Base-by-base conservation (phyloP, 192 early-diverging fungal genomes). In the Entomortierella beljakovae region DNA sequence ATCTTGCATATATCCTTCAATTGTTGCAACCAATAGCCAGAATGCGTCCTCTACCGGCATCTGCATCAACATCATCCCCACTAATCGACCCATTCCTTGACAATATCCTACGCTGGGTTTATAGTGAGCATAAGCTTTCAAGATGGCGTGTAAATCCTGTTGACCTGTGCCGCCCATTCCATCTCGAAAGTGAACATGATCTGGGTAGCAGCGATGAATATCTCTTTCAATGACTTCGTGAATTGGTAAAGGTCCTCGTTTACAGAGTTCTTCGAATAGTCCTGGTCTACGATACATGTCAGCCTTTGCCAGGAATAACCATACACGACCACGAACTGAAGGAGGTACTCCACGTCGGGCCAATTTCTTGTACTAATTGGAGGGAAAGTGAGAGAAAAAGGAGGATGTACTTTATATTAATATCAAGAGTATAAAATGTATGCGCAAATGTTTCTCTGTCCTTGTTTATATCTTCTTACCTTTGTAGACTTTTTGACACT, bases 51-150 rank as follows among this genome's bases (percentile, higher is more conserved):
- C 94, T 29, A 91, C 85, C 3, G 88, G 79, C 86, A 95, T 89
- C 8, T 93, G 86, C 87, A 98, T 98, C 54, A 99, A 76, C 81
- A 98, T 90, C 83, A 96, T 89, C 0, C 96, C 96, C 16, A 91
- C 97, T 48, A 99, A 62, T 53, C 95, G 88, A 1, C 95, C 95
- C 96, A 98, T 98, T 11, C 97, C 97, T 75, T 98, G 97, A 71
- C 96, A 97, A 81, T 99, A 99, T 32, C 96, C 97, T 7, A 98
- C 81, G 28, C 82, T 68, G 3, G 87, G 87, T 66, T 98, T 95
- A 81, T 96, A 93, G 25, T 94, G 89, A 1, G 96, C 93, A 67
- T 96, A 99, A 0, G 94, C 94, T 43, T 89, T 88, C 29, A 99
- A 82, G 6, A 98, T 83, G 6, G 85, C 84, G n/a, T 90, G 84